Evolutionary conservation across 108 stramenopile species (phyloP).

Genomic region (Schizochytrium sp.): DNA sequence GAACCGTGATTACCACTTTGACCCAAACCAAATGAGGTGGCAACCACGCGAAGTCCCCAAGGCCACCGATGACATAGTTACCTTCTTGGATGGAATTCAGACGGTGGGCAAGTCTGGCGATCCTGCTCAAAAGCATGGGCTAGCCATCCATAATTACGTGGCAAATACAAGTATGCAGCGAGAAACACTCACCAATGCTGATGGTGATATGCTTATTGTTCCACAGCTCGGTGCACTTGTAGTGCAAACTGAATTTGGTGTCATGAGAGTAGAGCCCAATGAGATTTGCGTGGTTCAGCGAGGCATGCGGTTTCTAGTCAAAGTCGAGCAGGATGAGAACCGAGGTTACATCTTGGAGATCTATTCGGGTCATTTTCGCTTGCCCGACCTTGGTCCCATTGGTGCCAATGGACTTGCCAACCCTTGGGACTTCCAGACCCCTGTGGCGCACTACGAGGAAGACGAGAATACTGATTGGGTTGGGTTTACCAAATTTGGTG

Average conservation of each 20-base stretch:
- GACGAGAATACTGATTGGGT: conserved; percentile 66
- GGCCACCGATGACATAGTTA: conserved; percentile 60
- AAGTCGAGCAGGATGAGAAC: conserved; percentile 69
- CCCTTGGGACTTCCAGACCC: conserved; percentile 87
- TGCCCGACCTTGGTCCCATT: conserved; percentile 92
- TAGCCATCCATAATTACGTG: conserved; percentile 85
- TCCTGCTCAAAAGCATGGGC: conserved; percentile 80
- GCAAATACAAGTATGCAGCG: conserved; percentile 79
- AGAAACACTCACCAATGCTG: conserved; percentile 78
- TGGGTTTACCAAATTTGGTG: conserved; percentile 82
- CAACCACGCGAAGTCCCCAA: conserved; percentile 74
- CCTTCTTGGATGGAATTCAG: conserved; percentile 81
- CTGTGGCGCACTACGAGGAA: conserved; percentile 81
- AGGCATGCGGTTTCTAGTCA: conserved; percentile 85
- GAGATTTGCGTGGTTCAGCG: conserved; percentile 90
- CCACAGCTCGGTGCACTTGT: conserved; percentile 83
- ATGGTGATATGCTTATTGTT: conserved; percentile 92
- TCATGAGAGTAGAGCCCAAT: conserved; percentile 77
- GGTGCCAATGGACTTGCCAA: conserved; percentile 95
- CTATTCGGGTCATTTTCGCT: conserved; percentile 85
- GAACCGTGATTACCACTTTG: conserved; percentile 70
- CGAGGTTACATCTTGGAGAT: conserved; percentile 92
- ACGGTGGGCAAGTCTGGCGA: conserved; percentile 80
- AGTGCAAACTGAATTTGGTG: conserved; percentile 86
- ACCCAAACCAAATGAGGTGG: conserved; percentile 89